These are phyloP conservation scores for Talaromyces sp. DNA, from an alignment of 2,329 filamentous ascomycete genomes.

Conservation along the genomic window DNA sequence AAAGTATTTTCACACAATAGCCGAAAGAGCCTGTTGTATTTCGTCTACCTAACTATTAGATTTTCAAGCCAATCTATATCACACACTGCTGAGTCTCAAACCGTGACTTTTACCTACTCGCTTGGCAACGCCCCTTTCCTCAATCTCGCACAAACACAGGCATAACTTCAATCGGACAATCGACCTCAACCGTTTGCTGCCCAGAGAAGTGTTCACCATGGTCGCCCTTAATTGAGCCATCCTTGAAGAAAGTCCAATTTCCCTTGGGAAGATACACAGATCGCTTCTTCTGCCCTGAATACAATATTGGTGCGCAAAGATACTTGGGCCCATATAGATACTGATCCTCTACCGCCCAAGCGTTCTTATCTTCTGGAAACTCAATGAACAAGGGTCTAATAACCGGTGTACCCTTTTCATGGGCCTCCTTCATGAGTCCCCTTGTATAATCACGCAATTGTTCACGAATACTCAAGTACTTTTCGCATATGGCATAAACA, in stretches of 20 bases:
- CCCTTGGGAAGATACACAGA: slow-evolving; percentile 54
- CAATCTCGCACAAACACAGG: slow-evolving; percentile 43
- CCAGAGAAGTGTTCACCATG: slow-evolving; percentile 27
- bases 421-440: slow-evolving; percentile 57
- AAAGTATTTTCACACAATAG: background rate
- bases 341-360: slow-evolving; percentile 59
- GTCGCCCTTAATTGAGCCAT: slow-evolving; percentile 14
- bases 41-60: background rate
- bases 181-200: slow-evolving; percentile 40
- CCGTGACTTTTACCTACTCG: background rate
- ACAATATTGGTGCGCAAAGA: slow-evolving; percentile 56
- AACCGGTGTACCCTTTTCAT: slow-evolving; percentile 58
- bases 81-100: background rate
- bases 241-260: slow-evolving; percentile 41
- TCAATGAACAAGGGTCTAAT: slow-evolving; percentile 64
- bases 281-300: slow-evolving; percentile 44
- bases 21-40: background rate
- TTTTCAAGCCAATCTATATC: background rate
- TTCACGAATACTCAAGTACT: slow-evolving; percentile 59
- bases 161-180: slow-evolving; percentile 47
- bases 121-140: background rate
- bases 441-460: slow-evolving; percentile 57
- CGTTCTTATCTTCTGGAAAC: slow-evolving; percentile 54
- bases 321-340: slow-evolving; percentile 64
- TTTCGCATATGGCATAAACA: slow-evolving; percentile 58